Base-by-base conservation (phyloP, 768 basidiomycete species). In the Nidula microcarpa region DNA sequence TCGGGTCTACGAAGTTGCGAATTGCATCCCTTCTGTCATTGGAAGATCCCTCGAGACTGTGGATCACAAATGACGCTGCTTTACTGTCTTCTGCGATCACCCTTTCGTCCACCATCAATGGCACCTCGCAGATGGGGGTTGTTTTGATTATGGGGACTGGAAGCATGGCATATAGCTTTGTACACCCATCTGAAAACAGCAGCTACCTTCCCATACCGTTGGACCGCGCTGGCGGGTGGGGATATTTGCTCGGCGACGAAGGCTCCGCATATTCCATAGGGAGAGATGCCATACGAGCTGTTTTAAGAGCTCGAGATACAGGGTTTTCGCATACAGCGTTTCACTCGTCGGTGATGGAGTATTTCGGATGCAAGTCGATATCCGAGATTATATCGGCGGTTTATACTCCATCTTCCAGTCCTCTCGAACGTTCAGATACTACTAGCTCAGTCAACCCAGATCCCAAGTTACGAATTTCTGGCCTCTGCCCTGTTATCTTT, bases 191-290 rank as follows among this genome's bases (percentile, higher is more conserved):
- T 17, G 11, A 11, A 55, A 46, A 33, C 54, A 50, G 46, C 37
- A 46, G 36, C 47, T 47, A 37, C 54, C 39, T 46, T 51, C 41
- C 56, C 57, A 23, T 57, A 36, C 57, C 62, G 5, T 6, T 62
- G 2, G 59, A 56, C 10, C 61, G 65, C 9, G 48, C 61, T 2
- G 60, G 62, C 11, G 62, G 64, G 7, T 65, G 62, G 65, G 65
- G 62, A 10, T 65, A 65, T 41, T 56, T 67, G 10, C 56, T 65
- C 17, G 64, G 62, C 17, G 62, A 67, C 47, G 64, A 64, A 57
- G 64, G 62, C 14, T 65, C 64, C 9, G 64, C 60, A 5, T 65
- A 60, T 36, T 55, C 41, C 6, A 65, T 67, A 33, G 62, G 62
- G 5, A 53, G 64, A 32, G 61, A 61, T 37, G 65, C 61, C 13